These are phyloP conservation scores for Citrullus amarus DNA, from an alignment of 306 rosid species.

Conservation along the genomic window DNA sequence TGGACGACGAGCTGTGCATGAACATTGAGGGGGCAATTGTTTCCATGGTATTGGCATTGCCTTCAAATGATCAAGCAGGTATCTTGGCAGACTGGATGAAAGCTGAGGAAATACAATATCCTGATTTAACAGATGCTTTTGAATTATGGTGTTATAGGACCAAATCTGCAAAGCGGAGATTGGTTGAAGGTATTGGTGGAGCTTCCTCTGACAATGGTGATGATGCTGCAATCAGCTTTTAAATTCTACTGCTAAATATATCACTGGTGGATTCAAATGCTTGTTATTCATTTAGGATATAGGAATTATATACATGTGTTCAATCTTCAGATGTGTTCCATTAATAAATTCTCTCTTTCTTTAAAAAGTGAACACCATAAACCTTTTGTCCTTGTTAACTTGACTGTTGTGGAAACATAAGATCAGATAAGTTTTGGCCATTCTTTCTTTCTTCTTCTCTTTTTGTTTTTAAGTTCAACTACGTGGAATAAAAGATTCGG, in stretches of 20 bases:
- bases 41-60: slow-evolving; percentile 59
- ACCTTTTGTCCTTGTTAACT: neutral
- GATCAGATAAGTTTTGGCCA: too few relatives aligned
- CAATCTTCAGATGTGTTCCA: neutral
- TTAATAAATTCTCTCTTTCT: neutral
- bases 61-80: slow-evolving; percentile 87
- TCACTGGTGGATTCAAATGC: neutral
- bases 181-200: slow-evolving; percentile 45
- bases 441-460: too few relatives aligned
- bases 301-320: neutral
- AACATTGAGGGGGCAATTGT: slow-evolving; percentile 75
- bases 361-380: neutral
- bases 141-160: slow-evolving; percentile 94
- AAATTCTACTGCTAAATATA: neutral
- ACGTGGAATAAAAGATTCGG: too few relatives aligned
- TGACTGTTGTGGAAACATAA: too few relatives aligned
- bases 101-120: slow-evolving; percentile 46
- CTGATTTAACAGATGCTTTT: slow-evolving; percentile 77
- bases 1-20: slow-evolving; percentile 75
- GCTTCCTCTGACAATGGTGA: neutral
- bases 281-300: neutral
- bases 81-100: slow-evolving; percentile 81
- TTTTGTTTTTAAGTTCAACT: too few relatives aligned
- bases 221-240: neutral
- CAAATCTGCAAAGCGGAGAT: slow-evolving; percentile 81